Base-by-base conservation (phyloP, 1,284 basidiomycete species). In the Leccinum fallax region DNA sequence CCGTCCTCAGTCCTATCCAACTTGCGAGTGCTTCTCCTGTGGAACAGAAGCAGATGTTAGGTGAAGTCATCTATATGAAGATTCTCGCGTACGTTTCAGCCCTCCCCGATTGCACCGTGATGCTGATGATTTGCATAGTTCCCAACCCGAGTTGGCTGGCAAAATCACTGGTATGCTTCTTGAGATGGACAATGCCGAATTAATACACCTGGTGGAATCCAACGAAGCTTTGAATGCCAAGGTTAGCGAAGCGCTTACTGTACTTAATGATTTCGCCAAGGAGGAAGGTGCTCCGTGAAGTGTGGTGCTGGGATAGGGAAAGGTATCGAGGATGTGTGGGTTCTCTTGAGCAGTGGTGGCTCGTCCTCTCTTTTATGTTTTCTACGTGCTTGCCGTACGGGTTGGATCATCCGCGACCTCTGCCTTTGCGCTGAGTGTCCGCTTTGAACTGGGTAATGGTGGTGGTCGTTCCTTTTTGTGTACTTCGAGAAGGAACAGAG, bases 131-230 rank as follows among this genome's bases (percentile, higher is more conserved):
- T 64, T 21, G 65, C 60, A 5, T 69, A 92, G 88, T 21, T 68
- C 84, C 53, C 85, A 92, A 65, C 93, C 94, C 61, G 94, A 96
- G 48, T 83, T 97, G 71, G 94, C 96, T 64, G 95, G 95, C 67
- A 97, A 98, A 85, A 97, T 98, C 77, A 98, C 95, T 61, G 95
- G 93, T 63, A 97, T 97, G 95, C 82, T 97, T 70, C 86, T 97
- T 67, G 95, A 98, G 86, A 97, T 98, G 94, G 95, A 97, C 78
- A 96, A 96, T 80, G 76, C 83, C 59, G 95, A 97, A 79, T 83
- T 98, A 53, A 80, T 97, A 40, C 88, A 92, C 77, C 85, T 98
- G 62, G 80, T 97, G 69, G 93, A 96, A 67, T 82, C 87, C 55
- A 81, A 82, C 48, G 92, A 94, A 19, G 87, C 94, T 51, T 86